phyloP scores from a whole-genome alignment of 306 rosid species.

The Purshia tridentata region DNA sequence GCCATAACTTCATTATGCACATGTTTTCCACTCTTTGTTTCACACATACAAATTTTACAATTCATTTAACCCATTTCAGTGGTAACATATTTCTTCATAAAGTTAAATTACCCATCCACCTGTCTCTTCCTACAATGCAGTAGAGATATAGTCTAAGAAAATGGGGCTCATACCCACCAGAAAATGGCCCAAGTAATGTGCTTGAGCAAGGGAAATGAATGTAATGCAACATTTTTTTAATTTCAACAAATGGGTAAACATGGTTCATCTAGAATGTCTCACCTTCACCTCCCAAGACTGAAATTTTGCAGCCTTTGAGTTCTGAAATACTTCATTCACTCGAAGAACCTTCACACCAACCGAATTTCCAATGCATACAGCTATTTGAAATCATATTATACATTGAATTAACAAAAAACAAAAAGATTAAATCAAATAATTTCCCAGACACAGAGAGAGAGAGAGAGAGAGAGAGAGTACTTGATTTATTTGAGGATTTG shows the following conservation, averaged over 20 bases:
- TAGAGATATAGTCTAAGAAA: background rate
- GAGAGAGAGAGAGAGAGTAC: slow-evolving; percentile 33
- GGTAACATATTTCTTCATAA: background rate
- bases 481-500: slow-evolving; percentile 62
- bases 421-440: slow-evolving; percentile 9
- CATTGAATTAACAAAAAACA: background rate
- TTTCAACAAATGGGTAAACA: background rate
- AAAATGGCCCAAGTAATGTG: background rate
- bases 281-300: slow-evolving; percentile 80
- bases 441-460: slow-evolving; percentile 1
- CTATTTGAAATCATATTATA: slow-evolving; percentile 27
- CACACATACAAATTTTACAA: background rate
- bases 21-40: background rate
- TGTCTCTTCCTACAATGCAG: background rate
- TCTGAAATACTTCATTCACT: slow-evolving; percentile 48
- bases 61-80: background rate
- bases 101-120: background rate
- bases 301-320: slow-evolving; percentile 53
- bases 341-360: slow-evolving; percentile 48
- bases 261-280: slow-evolving; percentile 21
- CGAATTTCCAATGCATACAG: slow-evolving; percentile 41
- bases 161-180: slow-evolving; percentile 2
- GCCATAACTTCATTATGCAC: background rate
- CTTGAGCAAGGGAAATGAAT: background rate
- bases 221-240: background rate